phyloP scores from a whole-genome alignment of 208 protist genomes.

The Crithidia sp. region DNA sequence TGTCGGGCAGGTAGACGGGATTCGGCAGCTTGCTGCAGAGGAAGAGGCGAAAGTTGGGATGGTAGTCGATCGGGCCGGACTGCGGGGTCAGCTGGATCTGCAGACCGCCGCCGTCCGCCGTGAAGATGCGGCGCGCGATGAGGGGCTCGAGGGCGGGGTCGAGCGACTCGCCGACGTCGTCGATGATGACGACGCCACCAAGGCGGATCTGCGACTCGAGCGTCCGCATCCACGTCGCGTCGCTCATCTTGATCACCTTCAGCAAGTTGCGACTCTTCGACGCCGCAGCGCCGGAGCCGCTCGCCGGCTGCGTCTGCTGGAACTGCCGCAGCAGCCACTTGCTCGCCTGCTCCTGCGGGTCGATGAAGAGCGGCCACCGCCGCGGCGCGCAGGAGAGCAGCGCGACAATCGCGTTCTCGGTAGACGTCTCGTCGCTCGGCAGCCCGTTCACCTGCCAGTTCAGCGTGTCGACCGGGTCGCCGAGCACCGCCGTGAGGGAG shows the following conservation, averaged over 20 bases:
- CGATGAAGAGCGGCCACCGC: constrained; percentile 95
- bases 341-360: constrained; percentile 96
- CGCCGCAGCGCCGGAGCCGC: constrained; percentile 20
- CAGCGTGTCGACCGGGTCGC: constrained; percentile 95
- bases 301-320: constrained; percentile 31
- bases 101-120: constrained; percentile 62
- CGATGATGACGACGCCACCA: constrained; percentile 93
- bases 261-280: constrained; percentile 53
- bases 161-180: constrained; percentile 95
- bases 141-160: constrained; percentile 95
- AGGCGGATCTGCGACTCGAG: constrained; percentile 94
- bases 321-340: constrained; percentile 93
- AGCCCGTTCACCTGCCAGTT: constrained; percentile 97
- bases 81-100: constrained; percentile 91
- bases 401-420: constrained; percentile 96
- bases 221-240: constrained; percentile 92
- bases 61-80: constrained; percentile 90
- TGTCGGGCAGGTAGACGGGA: constrained; percentile 96
- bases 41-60: constrained; percentile 94
- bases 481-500: constrained; percentile 70
- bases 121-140: constrained; percentile 89
- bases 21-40: constrained; percentile 97
- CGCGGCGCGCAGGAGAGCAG: constrained; percentile 75
- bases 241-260: constrained; percentile 87
- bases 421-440: constrained; percentile 96